Conservation (phyloP, 176 grass and related monocot species). For the Rhynchospora tenuis region DNA sequence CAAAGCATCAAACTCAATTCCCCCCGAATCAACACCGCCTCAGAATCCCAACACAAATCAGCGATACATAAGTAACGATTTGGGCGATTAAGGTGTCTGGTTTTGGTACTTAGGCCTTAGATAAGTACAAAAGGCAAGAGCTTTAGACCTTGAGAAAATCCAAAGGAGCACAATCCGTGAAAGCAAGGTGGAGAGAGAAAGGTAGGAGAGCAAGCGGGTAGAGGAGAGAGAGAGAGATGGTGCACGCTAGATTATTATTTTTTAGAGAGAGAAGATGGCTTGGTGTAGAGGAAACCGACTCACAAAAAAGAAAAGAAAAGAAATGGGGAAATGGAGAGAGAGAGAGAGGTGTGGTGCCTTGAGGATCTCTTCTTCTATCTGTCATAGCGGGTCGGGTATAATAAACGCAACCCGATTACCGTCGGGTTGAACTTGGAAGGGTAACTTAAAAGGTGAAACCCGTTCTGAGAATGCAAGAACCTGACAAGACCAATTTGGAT, state of each 20-base stretch:
- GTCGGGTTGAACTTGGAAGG: not conserved
- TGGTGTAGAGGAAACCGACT: constrained; percentile 21
- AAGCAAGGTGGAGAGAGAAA: constrained; percentile 9
- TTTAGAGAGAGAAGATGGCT: constrained; percentile 18
- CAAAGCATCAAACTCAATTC: constrained; percentile 3
- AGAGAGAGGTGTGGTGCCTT: constrained; percentile 13
- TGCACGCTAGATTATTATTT: constrained; percentile 1
- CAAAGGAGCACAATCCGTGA: not conserved
- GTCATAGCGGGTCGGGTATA: not conserved
- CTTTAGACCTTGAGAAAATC: constrained; percentile 15
- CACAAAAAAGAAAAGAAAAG: constrained; percentile 6
- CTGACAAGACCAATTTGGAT: not conserved
- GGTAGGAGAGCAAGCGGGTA: not conserved
- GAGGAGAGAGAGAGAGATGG: not conserved
- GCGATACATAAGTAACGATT: not conserved
- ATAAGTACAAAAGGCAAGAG: constrained; percentile 3
- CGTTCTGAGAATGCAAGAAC: not conserved
- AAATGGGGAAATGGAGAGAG: constrained; percentile 21
- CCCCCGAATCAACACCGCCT: constrained; percentile 25
- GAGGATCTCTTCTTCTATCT: constrained; percentile 25
- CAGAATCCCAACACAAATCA: constrained; percentile 14
- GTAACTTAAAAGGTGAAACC: not conserved
- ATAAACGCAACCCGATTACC: not conserved
- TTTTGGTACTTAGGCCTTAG: constrained; percentile 17
- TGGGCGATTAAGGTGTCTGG: not conserved